phyloP scores from a whole-genome alignment of 805 yeast genomes.

The Martiniozyma abietophila region DNA sequence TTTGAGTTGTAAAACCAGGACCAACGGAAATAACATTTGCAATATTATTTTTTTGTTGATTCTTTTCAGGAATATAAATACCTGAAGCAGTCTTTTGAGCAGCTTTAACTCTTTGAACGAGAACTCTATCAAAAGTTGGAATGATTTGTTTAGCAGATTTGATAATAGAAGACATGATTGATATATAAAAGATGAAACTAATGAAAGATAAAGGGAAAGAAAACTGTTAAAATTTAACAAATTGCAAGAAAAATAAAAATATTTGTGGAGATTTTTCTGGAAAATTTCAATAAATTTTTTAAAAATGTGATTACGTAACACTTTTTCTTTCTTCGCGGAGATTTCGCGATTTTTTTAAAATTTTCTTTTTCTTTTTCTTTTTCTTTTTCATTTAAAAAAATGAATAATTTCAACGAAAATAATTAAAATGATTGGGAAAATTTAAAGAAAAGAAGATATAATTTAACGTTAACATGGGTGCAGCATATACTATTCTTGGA shows the following conservation, averaged over 20 bases:
- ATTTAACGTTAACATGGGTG: conserved; percentile 77
- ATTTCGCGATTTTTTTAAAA: not conserved
- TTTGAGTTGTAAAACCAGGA: conserved; percentile 74
- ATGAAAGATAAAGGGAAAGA: not conserved
- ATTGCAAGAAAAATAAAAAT: too few species aligned
- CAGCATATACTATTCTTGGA: conserved; percentile 78
- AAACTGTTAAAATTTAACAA: not conserved
- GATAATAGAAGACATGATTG: conserved; percentile 43
- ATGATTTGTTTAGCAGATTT: conserved; percentile 81
- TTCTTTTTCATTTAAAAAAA: too few species aligned
- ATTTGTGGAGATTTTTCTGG: too few species aligned
- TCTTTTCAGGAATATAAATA: conserved; percentile 89
- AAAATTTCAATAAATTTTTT: too few species aligned
- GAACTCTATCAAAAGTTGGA: conserved; percentile 92
- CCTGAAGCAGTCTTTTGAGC: conserved; percentile 89
- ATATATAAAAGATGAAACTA: not conserved
- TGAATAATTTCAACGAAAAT: too few species aligned
- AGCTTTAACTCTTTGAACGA: conserved; percentile 91
- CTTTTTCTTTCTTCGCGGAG: not conserved
- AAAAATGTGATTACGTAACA: not conserved
- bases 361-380: too few species aligned
- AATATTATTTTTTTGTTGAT: conserved; percentile 87
- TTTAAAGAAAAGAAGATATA: too few species aligned
- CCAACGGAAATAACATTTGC: conserved; percentile 92
- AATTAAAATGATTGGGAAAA: too few species aligned